Evolutionary conservation across 352 stramenopile genomes (phyloP), one percentile per base, ranked within the genome.

Genomic region (Pythium insidiosum): DNA sequence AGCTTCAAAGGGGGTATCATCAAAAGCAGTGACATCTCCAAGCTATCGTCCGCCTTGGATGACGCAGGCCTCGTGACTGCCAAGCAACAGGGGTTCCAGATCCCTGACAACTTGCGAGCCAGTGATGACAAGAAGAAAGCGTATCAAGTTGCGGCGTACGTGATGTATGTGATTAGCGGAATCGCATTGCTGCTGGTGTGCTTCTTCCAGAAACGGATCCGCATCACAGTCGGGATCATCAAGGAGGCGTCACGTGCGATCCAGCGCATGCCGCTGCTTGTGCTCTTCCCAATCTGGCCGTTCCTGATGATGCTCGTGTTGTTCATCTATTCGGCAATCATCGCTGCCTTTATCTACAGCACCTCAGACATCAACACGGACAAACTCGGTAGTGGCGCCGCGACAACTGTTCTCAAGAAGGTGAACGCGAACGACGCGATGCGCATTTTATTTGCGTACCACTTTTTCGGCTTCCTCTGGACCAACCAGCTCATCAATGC

Each of bases 391-490:
- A 52, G 41, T 6, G 38, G 56, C 20, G 25, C 29, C 6, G 20
- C 41, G 2, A 36, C 39, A 15, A 74, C 66, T 11, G 49, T 60
- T 1, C 39, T 79, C 22, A 66, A 19, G 19, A 73, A 68, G 28
- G 63, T 86, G 20, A 73, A 47, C 37, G 49, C 73, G 4, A 63
- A 78, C 45, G 42, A 79, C 39, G 62, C 66, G 0, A 92, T 89
- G 75, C 71, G 80, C 18, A 47, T 81, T 7, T 42, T 89, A 23
- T 71, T 88, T 28, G 72, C 63, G 21, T 91, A 88, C 38, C 79
- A 91, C 47, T 68, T 98, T 18, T 99, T 99, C 57, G 83, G 80
- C 37, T 96, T 96, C 28, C 92, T 98, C 36, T 99, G 96, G 96
- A 97, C 90, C 1, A 93, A 84, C 10, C 78, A 97, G 55, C 94